Base-by-base conservation (phyloP, 805 yeast genomes). In the Saccharomyces paradoxus region DNA sequence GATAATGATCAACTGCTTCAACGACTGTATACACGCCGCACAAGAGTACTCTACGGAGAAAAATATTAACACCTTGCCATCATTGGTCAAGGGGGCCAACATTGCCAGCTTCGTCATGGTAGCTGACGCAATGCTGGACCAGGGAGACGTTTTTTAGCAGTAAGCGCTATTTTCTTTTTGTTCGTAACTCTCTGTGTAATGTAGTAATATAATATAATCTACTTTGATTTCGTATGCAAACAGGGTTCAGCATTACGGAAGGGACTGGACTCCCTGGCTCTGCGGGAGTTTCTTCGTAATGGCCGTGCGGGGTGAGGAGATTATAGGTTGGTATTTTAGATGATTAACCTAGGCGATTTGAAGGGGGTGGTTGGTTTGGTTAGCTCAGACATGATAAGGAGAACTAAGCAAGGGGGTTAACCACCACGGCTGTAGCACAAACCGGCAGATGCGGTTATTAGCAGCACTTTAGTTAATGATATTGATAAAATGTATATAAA, bases 71-170 rank as follows among this genome's bases (percentile, higher is more conserved):
- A 77, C 86, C 56, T 79, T 91, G 69, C 99, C 99, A 68, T 92
- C 98, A 50, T 81, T 92, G 70, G 96, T 92, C 65, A 89, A 89
- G 82, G 99, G 99, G 80, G 98, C 98, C 69, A 92, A 92, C 86
- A 86, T 92, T 79, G 97, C 98, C 63, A 97, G 97, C 76, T 92
- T 92, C 84, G 83, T 91, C 73, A 92, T 92, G 83, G 99, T 92
- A 69, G 97, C 96, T 64, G 94, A 88, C 66, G 98, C 97, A 67
- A 92, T 92, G 99, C 86, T 87, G 71, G 96, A 81, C 81, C 96
- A 89, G 75, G 99, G 98, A 79, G 97, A 92, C 65, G 77, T 76
- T 58, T 76, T 59, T 32, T 65, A 65, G 59, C 27, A 14, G 28
- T 27, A 26, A 48, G n/a, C 50, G 22, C 29, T 14, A 14, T 24